These are phyloP conservation scores for Zelopaecilomyces penicillatus DNA, from an alignment of 2,329 filamentous ascomycete species.

Conservation along the genomic window DNA sequence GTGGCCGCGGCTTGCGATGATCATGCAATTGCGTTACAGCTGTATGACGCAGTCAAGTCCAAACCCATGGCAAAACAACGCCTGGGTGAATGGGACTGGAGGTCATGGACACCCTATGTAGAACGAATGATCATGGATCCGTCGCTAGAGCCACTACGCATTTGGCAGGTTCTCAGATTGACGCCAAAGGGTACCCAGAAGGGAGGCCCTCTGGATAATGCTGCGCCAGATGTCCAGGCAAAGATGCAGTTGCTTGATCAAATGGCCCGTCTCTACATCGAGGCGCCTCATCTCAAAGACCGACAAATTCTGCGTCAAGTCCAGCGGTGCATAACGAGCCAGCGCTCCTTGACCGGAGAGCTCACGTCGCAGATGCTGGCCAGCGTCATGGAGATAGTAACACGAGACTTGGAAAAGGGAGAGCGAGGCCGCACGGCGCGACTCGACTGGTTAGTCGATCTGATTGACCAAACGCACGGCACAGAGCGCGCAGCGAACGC, in stretches of 20 bases:
- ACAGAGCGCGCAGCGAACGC: conserved; percentile 11
- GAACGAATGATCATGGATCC: conserved; percentile 26
- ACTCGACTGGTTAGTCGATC: conserved; percentile 20
- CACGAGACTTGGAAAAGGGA: conserved; percentile 26
- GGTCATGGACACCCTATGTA: conserved; percentile 23
- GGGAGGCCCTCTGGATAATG: neutral
- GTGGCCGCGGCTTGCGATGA: conserved; percentile 14
- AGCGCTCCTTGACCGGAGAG: conserved; percentile 14
- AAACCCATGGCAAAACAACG: neutral
- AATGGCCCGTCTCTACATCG: conserved; percentile 23
- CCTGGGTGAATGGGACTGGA: conserved; percentile 22
- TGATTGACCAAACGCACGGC: conserved; percentile 17
- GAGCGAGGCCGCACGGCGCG: conserved; percentile 22
- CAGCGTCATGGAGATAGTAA: conserved; percentile 18
- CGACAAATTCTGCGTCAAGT: conserved; percentile 23
- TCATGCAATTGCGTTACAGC: conserved; percentile 16
- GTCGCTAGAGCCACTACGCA: conserved; percentile 11
- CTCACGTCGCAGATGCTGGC: conserved; percentile 19
- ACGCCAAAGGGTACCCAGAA: neutral
- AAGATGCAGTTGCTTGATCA: conserved; percentile 21
- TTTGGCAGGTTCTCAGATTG: conserved; percentile 21
- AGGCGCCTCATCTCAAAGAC: conserved; percentile 18
- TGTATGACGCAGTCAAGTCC: conserved; percentile 14
- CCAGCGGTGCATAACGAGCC: conserved; percentile 17
- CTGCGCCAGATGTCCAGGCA: conserved; percentile 9